Conservation (phyloP, 2,329 filamentous ascomycete genomes). For the Trichoderma atroviride region DNA sequence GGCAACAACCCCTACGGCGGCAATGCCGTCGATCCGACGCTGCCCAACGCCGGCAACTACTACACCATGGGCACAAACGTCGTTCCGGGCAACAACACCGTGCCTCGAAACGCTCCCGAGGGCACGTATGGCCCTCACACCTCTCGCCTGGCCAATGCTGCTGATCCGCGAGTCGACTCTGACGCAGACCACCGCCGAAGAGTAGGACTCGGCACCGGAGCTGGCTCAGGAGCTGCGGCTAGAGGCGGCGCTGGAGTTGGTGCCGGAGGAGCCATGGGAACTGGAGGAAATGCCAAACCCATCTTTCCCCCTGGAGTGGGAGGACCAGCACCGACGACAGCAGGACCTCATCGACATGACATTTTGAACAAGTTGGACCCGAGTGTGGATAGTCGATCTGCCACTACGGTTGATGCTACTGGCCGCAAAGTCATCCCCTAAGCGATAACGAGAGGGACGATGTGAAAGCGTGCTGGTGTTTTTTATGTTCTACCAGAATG, state of each 20-base stretch:
- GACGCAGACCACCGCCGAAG: constrained; percentile 19
- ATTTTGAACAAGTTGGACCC: constrained; percentile 29
- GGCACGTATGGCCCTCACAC: constrained; percentile 36
- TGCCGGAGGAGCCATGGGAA: not conserved
- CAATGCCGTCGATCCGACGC: constrained; percentile 55
- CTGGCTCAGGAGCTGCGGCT: not conserved
- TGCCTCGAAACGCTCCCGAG: constrained; percentile 14
- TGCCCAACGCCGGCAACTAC: constrained; percentile 11
- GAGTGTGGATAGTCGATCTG: constrained; percentile 21
- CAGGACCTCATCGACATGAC: constrained; percentile 28
- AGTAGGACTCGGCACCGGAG: not conserved
- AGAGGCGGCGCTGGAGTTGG: not conserved
- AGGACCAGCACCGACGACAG: constrained; percentile 27
- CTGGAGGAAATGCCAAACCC: not conserved
- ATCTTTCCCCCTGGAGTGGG: not conserved
- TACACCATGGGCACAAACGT: constrained; percentile 14
- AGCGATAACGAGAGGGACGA: not conserved
- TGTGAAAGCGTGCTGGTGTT: not conserved
- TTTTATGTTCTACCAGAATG: not conserved
- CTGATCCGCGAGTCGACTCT: constrained; percentile 51
- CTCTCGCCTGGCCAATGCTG: constrained; percentile 47
- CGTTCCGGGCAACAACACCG: not conserved
- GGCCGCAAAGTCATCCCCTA: not conserved
- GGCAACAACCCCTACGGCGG: constrained; percentile 29
- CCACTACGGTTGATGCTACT: not conserved